These are phyloP conservation scores for Magnolia officinalis DNA, from an alignment of 164 flowering plant genomes.

Conservation along the genomic window DNA sequence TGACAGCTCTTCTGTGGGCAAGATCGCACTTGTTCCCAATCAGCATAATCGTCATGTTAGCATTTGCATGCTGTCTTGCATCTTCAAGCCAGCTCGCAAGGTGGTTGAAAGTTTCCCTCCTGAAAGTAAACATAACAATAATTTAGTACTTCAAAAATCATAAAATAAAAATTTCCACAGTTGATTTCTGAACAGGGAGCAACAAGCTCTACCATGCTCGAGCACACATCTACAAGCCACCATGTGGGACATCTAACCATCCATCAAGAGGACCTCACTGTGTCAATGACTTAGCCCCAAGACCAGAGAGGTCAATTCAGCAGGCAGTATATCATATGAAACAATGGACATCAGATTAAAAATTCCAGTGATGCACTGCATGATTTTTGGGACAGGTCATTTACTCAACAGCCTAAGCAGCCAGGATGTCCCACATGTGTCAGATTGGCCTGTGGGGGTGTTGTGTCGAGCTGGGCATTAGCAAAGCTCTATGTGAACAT, in stretches of 20 bases:
- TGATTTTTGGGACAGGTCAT: neutral
- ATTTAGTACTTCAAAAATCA: neutral
- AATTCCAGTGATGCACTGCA: neutral
- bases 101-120: slow-evolving; percentile 20
- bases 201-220: neutral
- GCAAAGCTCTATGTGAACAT: neutral
- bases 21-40: slow-evolving; percentile 29
- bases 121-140: neutral
- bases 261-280: neutral
- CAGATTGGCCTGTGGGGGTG: neutral
- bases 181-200: neutral
- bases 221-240: neutral
- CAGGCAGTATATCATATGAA: neutral
- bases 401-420: neutral
- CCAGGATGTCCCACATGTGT: neutral
- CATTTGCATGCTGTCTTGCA: slow-evolving; percentile 85
- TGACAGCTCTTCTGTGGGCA: slow-evolving; percentile 22
- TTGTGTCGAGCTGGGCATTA: neutral
- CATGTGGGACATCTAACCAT: neutral
- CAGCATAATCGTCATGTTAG: slow-evolving; percentile 86
- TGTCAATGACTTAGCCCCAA: neutral
- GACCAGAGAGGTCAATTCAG: neutral
- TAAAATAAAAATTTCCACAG: neutral
- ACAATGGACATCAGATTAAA: neutral
- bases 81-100: slow-evolving; percentile 87